phyloP scores from a whole-genome alignment of 768 basidiomycete species.

The Chalciporus piperatus region DNA sequence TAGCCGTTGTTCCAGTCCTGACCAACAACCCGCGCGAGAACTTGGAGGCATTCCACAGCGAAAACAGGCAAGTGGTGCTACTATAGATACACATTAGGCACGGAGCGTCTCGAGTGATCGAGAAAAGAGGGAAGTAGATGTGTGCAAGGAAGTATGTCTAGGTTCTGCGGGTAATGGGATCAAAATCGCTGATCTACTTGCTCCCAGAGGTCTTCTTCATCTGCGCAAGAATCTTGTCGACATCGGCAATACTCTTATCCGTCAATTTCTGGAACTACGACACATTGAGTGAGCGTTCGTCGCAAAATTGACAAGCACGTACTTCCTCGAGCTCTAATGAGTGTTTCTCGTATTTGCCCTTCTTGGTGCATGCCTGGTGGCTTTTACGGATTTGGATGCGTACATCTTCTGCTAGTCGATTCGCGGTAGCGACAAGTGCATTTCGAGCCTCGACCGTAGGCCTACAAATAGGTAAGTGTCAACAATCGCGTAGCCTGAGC shows the following conservation, averaged over 20 bases:
- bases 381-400: conserved; percentile 73
- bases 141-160: too few species aligned
- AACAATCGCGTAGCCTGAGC: not conserved
- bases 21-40: too few species aligned
- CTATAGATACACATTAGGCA: too few species aligned
- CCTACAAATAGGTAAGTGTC: conserved; percentile 34
- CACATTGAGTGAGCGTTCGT: not conserved
- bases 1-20: too few species aligned
- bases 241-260: conserved; percentile 58
- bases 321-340: conserved; percentile 73
- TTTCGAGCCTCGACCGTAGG: conserved; percentile 74
- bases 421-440: conserved; percentile 51
- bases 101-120: too few species aligned
- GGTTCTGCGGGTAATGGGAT: too few species aligned
- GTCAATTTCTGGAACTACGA: conserved; percentile 71
- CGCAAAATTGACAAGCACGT: conserved; percentile 15
- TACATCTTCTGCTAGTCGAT: conserved; percentile 69
- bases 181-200: conserved; percentile 13
- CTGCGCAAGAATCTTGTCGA: conserved; percentile 62
- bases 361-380: conserved; percentile 65
- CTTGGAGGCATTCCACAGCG: too few species aligned
- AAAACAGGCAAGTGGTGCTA: too few species aligned
- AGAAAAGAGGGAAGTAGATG: too few species aligned
- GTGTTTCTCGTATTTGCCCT: conserved; percentile 65
- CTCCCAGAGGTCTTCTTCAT: conserved; percentile 55